Evolutionary conservation across 2,329 filamentous ascomycete genomes (phyloP).

Genomic region (Phyllosticta citribraziliensis): DNA sequence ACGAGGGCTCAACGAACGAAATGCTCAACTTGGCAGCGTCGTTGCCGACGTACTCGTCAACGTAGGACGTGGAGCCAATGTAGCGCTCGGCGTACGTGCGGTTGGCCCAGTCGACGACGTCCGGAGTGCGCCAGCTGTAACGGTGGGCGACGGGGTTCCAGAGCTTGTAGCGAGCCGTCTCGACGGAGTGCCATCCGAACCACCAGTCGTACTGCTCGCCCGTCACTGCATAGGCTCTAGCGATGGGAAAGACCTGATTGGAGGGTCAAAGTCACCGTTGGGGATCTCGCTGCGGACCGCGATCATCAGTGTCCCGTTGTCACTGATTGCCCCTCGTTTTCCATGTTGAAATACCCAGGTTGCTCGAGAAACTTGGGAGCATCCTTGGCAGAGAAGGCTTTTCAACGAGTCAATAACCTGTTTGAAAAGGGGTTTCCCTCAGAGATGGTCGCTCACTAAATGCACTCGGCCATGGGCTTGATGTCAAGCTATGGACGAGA

Average conservation of each 20-base stretch:
- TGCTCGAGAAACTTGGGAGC: neutral
- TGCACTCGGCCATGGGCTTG: neutral
- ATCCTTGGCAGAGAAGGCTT: neutral
- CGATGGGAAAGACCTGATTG: no score
- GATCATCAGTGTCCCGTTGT: neutral
- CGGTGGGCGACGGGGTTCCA: conserved; percentile 1
- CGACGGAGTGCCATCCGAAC: conserved; percentile 2
- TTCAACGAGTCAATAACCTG: neutral
- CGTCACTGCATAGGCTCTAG: neutral
- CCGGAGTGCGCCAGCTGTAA: neutral
- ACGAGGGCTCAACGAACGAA: neutral
- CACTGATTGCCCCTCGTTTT: neutral
- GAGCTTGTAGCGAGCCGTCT: conserved; percentile 1
- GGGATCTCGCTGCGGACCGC: neutral
- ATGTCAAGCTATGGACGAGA: neutral
- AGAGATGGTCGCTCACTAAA: neutral
- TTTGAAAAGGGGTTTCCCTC: no score
- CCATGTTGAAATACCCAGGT: neutral
- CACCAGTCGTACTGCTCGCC: conserved; percentile 1
- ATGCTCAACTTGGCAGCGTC: neutral
- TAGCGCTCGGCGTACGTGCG: neutral
- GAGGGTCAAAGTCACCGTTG: neutral
- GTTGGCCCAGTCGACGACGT: neutral
- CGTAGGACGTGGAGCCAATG: neutral
- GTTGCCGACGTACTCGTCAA: conserved; percentile 5